Base-by-base conservation (phyloP, 495 filamentous ascomycete genomes). In the Annulohypoxylon moriforme region DNA sequence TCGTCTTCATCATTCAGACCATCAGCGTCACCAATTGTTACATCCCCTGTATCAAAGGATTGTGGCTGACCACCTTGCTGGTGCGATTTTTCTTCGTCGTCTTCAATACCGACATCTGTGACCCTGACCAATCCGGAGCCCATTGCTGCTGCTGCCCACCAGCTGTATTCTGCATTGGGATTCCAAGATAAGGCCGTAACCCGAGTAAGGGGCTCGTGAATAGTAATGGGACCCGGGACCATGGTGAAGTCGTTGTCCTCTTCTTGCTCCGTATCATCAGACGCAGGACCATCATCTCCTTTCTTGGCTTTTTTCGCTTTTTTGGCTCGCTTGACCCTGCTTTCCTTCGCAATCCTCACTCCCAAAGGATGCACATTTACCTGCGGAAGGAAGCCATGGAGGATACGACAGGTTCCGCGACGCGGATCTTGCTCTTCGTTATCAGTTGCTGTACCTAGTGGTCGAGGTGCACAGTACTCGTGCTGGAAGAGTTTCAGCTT, bases 351-450 rank as follows among this genome's bases (percentile, higher is more conserved):
- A 76, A 90, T 86, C 20, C 89, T 90, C 46, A 80, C 82, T 74
- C 87, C 69, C 6, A 75, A 86, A 66, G 88, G 88, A 76, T 94
- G 92, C 59, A 87, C 89, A 67, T 88, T 88, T 53, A 87, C 81
- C 85, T 85, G 82, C 0, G 81, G 79, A 5, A 76, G 52, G 49
- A 80, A 85, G 1, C 83, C 81, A 52, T 84, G 80, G 16, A 85
- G 60, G 29, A 85, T 77, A 22, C 83, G 90, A 88, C 77, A 89
- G 85, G 81, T 89, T 86, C 75, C 91, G 88, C 73, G 90, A 80
- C 72, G 81, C 85, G 44, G 81, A 80, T 1, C 83, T 86, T 68
- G 73, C 58, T 56, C 70, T 56, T 25, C 66, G n/a, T 29, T 69
- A 47, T 40, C 65, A 46, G 62, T 65, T 66, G 1, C 58, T 34